These are phyloP conservation scores for Flaveria linearis DNA, from an alignment of 129 eudicot genomes.

Conservation along the genomic window DNA sequence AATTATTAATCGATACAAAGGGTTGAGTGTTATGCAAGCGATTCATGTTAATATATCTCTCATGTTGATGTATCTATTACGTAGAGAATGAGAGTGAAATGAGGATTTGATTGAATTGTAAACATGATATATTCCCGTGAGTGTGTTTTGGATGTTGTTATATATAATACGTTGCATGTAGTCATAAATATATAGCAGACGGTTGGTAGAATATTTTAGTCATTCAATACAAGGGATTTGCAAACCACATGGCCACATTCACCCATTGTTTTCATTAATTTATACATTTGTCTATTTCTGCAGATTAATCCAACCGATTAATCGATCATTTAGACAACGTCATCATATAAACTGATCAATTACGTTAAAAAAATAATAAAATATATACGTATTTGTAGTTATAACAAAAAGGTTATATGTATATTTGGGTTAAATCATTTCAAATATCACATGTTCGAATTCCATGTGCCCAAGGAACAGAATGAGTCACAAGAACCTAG, in stretches of 20 bases:
- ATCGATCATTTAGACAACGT: constrained; percentile 17
- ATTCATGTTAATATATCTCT: not conserved
- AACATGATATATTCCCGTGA: constrained; percentile 23
- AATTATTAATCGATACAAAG: too few relatives aligned
- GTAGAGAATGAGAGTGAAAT: constrained; percentile 16
- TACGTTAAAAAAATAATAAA: too few relatives aligned
- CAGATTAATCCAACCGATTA: not conserved
- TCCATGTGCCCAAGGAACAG: too few relatives aligned
- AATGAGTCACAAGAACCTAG: too few relatives aligned
- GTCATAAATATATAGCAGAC: not conserved
- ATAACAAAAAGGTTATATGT: too few relatives aligned
- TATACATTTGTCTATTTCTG: not conserved
- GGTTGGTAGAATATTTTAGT: constrained; percentile 18
- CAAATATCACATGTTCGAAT: too few relatives aligned
- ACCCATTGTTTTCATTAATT: constrained; percentile 22
- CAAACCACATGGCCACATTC: not conserved
- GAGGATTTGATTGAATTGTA: not conserved
- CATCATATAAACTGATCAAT: not conserved
- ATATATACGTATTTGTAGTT: too few relatives aligned
- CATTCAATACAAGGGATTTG: constrained; percentile 27
- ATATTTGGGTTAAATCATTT: too few relatives aligned
- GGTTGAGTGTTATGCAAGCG: too few relatives aligned
- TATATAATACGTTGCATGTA: constrained; percentile 6
- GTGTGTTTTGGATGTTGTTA: constrained; percentile 31
- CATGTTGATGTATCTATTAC: not conserved